Evolutionary conservation across 805 yeast genomes (phyloP).

Genomic region (Saturnispora diversa): DNA sequence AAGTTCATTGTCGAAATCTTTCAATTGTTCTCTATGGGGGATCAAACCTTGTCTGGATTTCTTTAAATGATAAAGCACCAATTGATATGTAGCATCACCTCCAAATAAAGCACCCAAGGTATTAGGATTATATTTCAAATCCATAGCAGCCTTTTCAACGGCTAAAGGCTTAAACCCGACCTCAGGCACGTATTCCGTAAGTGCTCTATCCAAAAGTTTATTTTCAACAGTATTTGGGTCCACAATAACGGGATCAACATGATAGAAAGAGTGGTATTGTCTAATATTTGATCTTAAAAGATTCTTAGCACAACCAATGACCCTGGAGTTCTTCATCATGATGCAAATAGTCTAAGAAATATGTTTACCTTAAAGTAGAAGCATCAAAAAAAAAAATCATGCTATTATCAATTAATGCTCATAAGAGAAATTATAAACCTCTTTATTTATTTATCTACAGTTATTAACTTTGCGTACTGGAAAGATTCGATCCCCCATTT

Average conservation of each 20-base stretch:
- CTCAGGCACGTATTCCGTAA: constrained; percentile 33
- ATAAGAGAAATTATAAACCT: no score
- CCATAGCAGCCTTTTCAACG: constrained; percentile 36
- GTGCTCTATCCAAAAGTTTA: constrained; percentile 29
- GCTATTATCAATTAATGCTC: no score
- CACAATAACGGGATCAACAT: constrained; percentile 31
- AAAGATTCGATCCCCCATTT: constrained; percentile 40
- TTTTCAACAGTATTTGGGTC: constrained; percentile 32
- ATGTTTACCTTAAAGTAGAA: no score
- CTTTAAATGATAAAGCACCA: constrained; percentile 41
- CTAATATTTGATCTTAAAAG: constrained; percentile 12
- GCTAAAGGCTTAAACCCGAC: constrained; percentile 38
- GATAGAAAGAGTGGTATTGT: constrained; percentile 33
- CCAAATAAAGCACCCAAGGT: constrained; percentile 35
- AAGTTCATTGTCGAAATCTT: constrained; percentile 20
- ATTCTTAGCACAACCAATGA: not conserved
- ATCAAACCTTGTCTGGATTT: constrained; percentile 33
- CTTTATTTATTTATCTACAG: not conserved
- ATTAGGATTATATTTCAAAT: constrained; percentile 34
- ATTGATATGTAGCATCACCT: constrained; percentile 27
- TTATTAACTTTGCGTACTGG: constrained; percentile 25
- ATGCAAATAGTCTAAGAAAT: no score
- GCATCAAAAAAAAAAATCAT: no score
- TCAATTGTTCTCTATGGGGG: constrained; percentile 20
- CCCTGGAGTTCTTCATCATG: not conserved